A percentile compares a stretch with the other conserved stretches of the same genome.
phyloP scores from a whole-genome alignment of 176 grass and related monocot species.

The Carex pumila region DNA sequence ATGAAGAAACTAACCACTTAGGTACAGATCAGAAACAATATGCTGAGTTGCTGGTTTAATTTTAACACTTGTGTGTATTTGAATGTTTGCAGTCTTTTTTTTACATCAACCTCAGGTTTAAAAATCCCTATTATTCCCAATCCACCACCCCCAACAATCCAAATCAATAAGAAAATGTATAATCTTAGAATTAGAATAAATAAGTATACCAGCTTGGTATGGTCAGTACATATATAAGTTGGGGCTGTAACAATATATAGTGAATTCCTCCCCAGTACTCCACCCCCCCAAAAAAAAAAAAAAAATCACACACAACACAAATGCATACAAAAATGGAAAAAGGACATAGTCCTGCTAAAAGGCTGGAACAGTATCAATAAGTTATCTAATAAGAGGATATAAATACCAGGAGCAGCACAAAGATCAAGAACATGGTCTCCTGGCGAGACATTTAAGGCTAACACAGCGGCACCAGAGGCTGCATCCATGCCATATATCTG shows the following conservation, averaged over 20 bases:
- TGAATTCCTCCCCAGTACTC: too few relatives aligned
- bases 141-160: neutral
- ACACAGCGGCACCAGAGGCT: conserved; percentile 77
- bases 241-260: neutral
- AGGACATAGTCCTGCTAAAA: neutral
- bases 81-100: neutral
- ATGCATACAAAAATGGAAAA: neutral
- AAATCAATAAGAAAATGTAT: neutral
- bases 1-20: neutral
- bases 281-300: neutral
- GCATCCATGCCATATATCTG: conserved; percentile 99
- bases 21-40: conserved; percentile 4
- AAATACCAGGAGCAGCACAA: conserved; percentile 84
- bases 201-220: neutral
- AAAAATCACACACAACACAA: neutral
- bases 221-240: neutral
- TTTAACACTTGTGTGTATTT: neutral
- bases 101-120: neutral
- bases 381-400: neutral
- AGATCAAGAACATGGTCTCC: conserved; percentile 95
- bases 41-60: neutral
- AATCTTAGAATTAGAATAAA: neutral
- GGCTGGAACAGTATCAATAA: neutral
- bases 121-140: neutral
- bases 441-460: conserved; percentile 58